Percentiles rank a stretch among this genome's conserved stretches.
phyloP scores from a whole-genome alignment of 768 basidiomycete genomes.

The Boletus barrowsii region DNA sequence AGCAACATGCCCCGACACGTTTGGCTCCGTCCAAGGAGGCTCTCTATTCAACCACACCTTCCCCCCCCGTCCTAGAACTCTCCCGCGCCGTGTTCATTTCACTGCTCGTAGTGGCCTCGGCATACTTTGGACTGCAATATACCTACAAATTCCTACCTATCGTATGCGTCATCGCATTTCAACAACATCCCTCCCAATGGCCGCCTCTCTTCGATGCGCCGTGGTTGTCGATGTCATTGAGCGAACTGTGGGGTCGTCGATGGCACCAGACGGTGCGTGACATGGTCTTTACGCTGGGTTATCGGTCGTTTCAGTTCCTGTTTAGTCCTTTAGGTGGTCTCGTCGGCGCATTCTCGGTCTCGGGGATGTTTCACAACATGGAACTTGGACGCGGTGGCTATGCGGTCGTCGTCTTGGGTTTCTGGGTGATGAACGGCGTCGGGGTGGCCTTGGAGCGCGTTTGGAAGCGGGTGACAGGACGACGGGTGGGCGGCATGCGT shows the following conservation, averaged over 20 bases:
- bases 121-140: constrained; percentile 47
- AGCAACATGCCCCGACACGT: constrained; percentile 35
- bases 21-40: constrained; percentile 34
- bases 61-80: constrained; percentile 30
- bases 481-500: constrained; percentile 49
- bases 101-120: constrained; percentile 38
- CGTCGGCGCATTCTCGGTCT: constrained; percentile 56
- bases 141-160: constrained; percentile 42
- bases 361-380: constrained; percentile 54
- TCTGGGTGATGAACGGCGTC: constrained; percentile 57
- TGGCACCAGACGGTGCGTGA: constrained; percentile 71
- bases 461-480: constrained; percentile 43
- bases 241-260: constrained; percentile 57
- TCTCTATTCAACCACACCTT: constrained; percentile 36
- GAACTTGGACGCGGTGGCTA: constrained; percentile 49
- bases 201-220: constrained; percentile 60
- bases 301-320: constrained; percentile 39
- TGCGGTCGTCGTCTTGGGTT: constrained; percentile 39
- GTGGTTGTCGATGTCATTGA: constrained; percentile 53
- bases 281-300: constrained; percentile 49
- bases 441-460: constrained; percentile 48
- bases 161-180: constrained; percentile 43
- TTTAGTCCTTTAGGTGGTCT: constrained; percentile 50
- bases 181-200: constrained; percentile 51
- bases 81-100: constrained; percentile 43